phyloP scores from a whole-genome alignment of 805 yeast genomes.

The Saccharomycopsis amapae region DNA sequence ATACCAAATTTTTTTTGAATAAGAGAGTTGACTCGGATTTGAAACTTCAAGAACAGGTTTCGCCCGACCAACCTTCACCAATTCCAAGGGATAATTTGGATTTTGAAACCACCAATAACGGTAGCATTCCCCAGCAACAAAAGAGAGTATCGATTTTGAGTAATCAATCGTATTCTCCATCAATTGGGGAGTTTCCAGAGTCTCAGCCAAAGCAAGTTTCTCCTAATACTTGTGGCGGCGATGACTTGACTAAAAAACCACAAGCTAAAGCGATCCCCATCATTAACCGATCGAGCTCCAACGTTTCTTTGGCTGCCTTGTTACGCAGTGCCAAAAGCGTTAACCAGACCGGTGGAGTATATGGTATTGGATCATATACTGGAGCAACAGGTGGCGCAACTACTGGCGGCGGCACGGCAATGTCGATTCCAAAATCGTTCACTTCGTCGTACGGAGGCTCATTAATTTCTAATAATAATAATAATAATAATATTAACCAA shows the following conservation, averaged over 20 bases:
- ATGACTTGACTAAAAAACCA: no score
- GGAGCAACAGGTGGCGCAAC: no score
- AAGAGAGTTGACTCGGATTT: constrained; percentile 36
- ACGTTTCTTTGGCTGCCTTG: constrained; percentile 47
- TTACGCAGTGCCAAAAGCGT: constrained; percentile 32
- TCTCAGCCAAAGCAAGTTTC: neutral
- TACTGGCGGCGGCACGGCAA: constrained; percentile 1
- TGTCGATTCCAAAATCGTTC: constrained; percentile 36
- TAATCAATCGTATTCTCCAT: neutral
- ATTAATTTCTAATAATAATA: constrained; percentile 18
- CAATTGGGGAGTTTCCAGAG: neutral
- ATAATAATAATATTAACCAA: constrained; percentile 34
- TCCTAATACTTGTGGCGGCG: no score
- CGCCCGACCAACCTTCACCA: constrained; percentile 8
- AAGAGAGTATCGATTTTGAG: neutral
- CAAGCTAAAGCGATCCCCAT: constrained; percentile 30
- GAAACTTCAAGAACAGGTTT: neutral
- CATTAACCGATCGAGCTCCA: constrained; percentile 38
- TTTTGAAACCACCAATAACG: neutral
- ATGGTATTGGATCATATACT: constrained; percentile 8
- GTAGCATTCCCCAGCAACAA: neutral
- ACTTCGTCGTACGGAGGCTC: constrained; percentile 32
- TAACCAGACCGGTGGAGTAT: neutral
- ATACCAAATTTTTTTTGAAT: constrained; percentile 58
- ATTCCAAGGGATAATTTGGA: neutral